phyloP scores from a whole-genome alignment of 495 filamentous ascomycete species.

The Zalerion maritima region DNA sequence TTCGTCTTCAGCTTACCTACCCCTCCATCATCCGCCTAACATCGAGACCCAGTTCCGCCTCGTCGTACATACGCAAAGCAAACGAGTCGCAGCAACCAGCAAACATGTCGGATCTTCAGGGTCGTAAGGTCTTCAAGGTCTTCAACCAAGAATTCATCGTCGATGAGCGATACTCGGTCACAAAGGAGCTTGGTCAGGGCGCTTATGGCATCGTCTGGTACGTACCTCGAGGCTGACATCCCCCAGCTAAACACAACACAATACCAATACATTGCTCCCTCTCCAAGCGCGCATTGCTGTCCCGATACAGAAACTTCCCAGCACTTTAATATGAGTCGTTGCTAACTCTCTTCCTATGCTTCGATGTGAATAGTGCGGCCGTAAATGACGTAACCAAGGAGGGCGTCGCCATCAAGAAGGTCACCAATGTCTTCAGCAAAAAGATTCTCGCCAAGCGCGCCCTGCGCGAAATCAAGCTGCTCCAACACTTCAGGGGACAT shows the following conservation, averaged over 20 bases:
- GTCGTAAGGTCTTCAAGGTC: conserved; percentile 96
- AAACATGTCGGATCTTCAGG: conserved; percentile 61
- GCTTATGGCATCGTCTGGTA: conserved; percentile 99
- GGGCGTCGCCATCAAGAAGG: conserved; percentile 98
- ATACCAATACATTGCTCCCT: no score
- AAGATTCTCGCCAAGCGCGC: conserved; percentile 98
- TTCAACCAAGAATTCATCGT: conserved; percentile 99
- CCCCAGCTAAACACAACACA: no score
- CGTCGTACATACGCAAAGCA: no score
- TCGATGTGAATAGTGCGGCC: conserved; percentile 74
- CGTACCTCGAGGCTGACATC: no score
- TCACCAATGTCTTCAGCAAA: conserved; percentile 99
- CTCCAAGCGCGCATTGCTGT: no score
- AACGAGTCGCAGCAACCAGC: neutral
- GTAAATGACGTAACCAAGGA: conserved; percentile 83
- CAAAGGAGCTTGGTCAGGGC: conserved; percentile 94
- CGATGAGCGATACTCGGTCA: conserved; percentile 94
- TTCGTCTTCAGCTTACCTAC: no score
- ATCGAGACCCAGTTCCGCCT: no score
- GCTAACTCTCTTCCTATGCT: no score
- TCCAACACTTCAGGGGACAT: conserved; percentile 89
- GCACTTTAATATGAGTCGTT: no score
- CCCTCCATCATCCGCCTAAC: no score
- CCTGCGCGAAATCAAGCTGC: conserved; percentile 91
- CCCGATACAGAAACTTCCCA: no score